Base-by-base conservation (phyloP, 352 stramenopile species). In the Plasmopara halstedii region DNA sequence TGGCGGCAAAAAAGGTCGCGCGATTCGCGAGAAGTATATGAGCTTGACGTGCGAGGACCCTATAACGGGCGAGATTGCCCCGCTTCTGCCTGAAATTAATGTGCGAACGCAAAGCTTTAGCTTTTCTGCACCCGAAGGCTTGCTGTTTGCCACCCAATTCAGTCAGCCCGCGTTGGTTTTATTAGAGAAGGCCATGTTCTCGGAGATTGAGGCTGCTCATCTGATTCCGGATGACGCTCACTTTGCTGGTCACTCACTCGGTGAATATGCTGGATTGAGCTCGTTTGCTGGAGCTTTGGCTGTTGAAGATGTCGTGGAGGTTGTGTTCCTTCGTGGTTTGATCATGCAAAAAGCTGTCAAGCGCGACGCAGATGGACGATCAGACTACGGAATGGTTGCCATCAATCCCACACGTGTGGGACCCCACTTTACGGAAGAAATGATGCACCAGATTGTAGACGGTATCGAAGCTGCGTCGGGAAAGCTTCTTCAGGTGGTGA, bases 81-180 rank as follows among this genome's bases (percentile, higher is more conserved):
- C 82, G 4, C 49, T 95, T 4, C 44, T 95, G 14, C 82, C 82
- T 13, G 78, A 91, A 45, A 94, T 95, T 52, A 83, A 80, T 19
- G 36, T 48, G n/a, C 70, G 66, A 15, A 93, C 83, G 6, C 74
- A 93, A 49, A 92, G 73, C 46, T 94, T 88, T 41, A 92, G 50
- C 25, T 95, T 95, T 49, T 89, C 70, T 6, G 21, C 21, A 1
- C 70, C 79, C 0, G 70, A 82, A 4, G 83, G 83, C 34, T 53
- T 93, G 52, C 58, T 94, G 15, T 93, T 94, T 36, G 75, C 81
- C 10, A 94, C 83, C 2, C 81, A 94, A 59, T 94, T 94, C 53
- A 88, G 64, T 17, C 83, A 94, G 50, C 80, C 79, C 11, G 80
- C 80, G 4, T 56, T 94, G 6, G 83, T 94, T 4, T 41, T 94